Percentiles rank a stretch among this genome's conserved stretches.
Conservation (phyloP, 345 rosid genomes). For the Gossypium raimondii region DNA sequence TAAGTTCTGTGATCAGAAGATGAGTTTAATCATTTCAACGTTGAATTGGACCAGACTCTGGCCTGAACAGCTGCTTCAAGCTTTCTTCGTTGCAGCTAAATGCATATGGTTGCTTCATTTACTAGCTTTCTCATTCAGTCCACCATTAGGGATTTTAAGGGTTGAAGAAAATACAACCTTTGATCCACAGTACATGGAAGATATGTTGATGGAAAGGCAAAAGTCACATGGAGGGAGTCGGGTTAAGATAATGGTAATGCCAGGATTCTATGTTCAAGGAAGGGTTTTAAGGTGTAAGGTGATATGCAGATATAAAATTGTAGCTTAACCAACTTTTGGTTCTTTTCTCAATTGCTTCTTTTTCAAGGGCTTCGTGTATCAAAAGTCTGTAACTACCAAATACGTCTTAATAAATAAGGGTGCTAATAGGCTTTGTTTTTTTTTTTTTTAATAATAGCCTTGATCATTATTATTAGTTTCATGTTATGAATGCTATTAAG, state of each 20-base stretch:
- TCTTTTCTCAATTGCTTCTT: not conserved
- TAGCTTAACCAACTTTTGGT: constrained; percentile 22
- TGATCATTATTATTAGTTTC: too few relatives aligned
- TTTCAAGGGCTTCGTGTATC: not conserved
- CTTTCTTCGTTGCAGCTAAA: constrained; percentile 86
- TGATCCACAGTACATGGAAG: constrained; percentile 84
- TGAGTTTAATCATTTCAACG: constrained; percentile 77
- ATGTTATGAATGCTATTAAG: too few relatives aligned
- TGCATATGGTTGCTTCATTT: constrained; percentile 95
- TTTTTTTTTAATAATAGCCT: not conserved
- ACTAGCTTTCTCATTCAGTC: constrained; percentile 87
- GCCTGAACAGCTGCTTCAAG: constrained; percentile 86
- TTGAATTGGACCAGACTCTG: constrained; percentile 83
- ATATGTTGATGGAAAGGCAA: constrained; percentile 63
- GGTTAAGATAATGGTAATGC: constrained; percentile 93
- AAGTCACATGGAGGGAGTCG: constrained; percentile 36
- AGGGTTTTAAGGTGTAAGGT: constrained; percentile 90
- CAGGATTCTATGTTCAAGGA: constrained; percentile 78
- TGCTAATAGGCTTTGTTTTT: not conserved
- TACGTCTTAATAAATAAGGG: not conserved
- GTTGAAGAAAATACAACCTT: constrained; percentile 71
- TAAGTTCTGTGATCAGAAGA: constrained; percentile 92
- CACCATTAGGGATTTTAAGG: constrained; percentile 67
- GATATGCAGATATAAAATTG: constrained; percentile 68
- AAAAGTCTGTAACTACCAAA: constrained; percentile 19